Evolutionary conservation across 768 basidiomycete genomes (phyloP), one percentile per base, ranked within the genome.

Genomic region (Russula vinacea): DNA sequence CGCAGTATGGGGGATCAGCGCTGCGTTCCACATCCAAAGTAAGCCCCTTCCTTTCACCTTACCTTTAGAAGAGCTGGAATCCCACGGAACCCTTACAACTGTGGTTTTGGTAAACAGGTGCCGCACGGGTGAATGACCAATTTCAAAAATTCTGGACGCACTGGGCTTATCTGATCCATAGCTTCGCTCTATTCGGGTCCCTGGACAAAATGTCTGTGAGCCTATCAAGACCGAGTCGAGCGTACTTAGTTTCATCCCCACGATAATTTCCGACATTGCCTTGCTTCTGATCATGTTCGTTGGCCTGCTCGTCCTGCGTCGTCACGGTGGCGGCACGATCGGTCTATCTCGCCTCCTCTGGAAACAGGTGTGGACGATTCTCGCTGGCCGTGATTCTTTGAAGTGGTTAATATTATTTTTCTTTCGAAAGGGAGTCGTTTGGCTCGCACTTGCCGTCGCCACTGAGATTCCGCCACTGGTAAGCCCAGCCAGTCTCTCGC

Each of bases 211-310:
- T 13, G 2, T 1, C 6, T 60, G 59, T 42, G 13, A 7, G 2
- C 4, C 14, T 22, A 0, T 14, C 33, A 42, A 51, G 11, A 40
- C 14, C 16, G 1, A 42, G 5, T 5, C 5, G 19, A 52, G 16
- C 32, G 11, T 17, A 56, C 5, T 22, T 10, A 49, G 29, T 29
- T 26, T 37, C 22, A 3, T 59, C 8, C n/a, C 45, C 9, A 55
- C 44, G n/a, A 16, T 59, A 8, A 8, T 13, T 11, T n/a, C 24
- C 50, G 52, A 64, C 58, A 8, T 59, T 11, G 16, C n/a, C 26
- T n/a, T 64, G 22, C 52, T 59, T 35, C 16, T 44, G 1, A 59
- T 49, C 44, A 64, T 64, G 51, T 44, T 64, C 8, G 10, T 55
- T 42, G 52, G 58, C 32, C 16, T 64, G 14, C 10, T 55, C 37